A percentile compares a stretch with the other conserved stretches of the same genome.
phyloP scores from a whole-genome alignment of 192 early-diverging fungal species.

The Coemansia sp. region DNA sequence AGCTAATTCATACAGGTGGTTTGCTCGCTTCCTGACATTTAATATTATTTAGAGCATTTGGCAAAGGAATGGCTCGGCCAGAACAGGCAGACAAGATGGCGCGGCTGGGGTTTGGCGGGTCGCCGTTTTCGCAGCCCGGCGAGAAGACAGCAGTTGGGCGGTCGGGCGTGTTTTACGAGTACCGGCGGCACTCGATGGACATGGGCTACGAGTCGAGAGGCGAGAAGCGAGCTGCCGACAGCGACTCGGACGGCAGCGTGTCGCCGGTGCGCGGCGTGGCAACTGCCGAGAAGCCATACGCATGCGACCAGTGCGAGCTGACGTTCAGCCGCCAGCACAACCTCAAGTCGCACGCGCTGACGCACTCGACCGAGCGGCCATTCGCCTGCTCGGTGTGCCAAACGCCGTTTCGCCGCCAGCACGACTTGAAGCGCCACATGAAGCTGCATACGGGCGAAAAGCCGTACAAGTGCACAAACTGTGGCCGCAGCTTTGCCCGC shows the following conservation, averaged over 20 bases:
- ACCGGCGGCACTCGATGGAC: conserved; percentile 48
- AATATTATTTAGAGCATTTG: not conserved
- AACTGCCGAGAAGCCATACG: conserved; percentile 54
- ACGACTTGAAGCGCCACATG: conserved; percentile 88
- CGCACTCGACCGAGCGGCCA: conserved; percentile 75
- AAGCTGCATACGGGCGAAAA: conserved; percentile 76
- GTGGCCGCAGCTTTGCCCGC: conserved; percentile 78
- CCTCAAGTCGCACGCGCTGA: conserved; percentile 71
- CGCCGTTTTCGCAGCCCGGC: conserved; percentile 49
- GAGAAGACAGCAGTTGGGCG: conserved; percentile 44
- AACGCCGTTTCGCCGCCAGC: conserved; percentile 80
- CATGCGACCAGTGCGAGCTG: conserved; percentile 63
- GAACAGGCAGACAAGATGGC: conserved; percentile 43
- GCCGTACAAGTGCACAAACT: conserved; percentile 71
- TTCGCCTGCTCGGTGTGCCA: conserved; percentile 70
- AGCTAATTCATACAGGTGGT: not conserved
- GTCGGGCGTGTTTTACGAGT: conserved; percentile 42
- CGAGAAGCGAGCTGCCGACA: conserved; percentile 20
- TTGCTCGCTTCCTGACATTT: not conserved
- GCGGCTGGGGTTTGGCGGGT: conserved; percentile 27
- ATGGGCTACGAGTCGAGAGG: conserved; percentile 22
- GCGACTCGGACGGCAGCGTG: conserved; percentile 14
- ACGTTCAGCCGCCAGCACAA: conserved; percentile 77
- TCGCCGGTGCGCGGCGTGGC: conserved; percentile 24
- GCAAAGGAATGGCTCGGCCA: conserved; percentile 23